Evolutionary conservation across 2,329 filamentous ascomycete species (phyloP).

Genomic region (Ascochyta viciae-villosae): DNA sequence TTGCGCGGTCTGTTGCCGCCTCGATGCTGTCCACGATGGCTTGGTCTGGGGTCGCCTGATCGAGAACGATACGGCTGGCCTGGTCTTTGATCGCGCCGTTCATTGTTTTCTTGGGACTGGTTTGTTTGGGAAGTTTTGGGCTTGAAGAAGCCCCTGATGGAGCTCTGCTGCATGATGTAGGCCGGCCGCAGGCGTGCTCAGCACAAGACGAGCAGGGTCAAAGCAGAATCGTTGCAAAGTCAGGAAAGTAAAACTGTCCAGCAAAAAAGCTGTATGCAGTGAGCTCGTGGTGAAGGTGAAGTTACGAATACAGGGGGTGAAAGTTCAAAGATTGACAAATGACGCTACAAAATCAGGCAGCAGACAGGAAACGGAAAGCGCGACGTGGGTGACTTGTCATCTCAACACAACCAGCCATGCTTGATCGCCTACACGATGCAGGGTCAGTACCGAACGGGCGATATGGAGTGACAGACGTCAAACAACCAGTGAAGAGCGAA

Average conservation of each 20-base stretch:
- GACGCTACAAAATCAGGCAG: slow-evolving; percentile 15
- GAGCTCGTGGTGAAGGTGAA: neutral
- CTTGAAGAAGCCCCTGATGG: slow-evolving; percentile 33
- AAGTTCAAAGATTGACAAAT: neutral
- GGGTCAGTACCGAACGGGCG: neutral
- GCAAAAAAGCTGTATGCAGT: neutral
- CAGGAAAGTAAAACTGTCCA: neutral
- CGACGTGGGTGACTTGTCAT: neutral
- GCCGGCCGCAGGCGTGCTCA: neutral
- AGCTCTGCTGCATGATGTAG: slow-evolving; percentile 30
- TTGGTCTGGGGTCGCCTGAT: slow-evolving; percentile 1
- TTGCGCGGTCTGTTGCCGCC: slow-evolving; percentile 31
- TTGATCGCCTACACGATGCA: neutral
- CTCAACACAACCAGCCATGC: neutral
- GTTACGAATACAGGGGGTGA: neutral
- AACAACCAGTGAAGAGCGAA: slow-evolving; percentile 9
- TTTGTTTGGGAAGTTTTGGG: slow-evolving; percentile 4
- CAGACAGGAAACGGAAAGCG: slow-evolving; percentile 1
- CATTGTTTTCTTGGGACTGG: slow-evolving; percentile 8
- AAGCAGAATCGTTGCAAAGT: neutral
- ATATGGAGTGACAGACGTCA: neutral
- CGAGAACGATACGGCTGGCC: slow-evolving; percentile 27
- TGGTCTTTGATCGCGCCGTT: slow-evolving; percentile 15
- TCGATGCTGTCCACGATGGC: slow-evolving; percentile 17
- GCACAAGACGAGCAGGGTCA: neutral